Conservation (phyloP, 1,139 yeast species). For the Sporopachydermia cereana region DNA sequence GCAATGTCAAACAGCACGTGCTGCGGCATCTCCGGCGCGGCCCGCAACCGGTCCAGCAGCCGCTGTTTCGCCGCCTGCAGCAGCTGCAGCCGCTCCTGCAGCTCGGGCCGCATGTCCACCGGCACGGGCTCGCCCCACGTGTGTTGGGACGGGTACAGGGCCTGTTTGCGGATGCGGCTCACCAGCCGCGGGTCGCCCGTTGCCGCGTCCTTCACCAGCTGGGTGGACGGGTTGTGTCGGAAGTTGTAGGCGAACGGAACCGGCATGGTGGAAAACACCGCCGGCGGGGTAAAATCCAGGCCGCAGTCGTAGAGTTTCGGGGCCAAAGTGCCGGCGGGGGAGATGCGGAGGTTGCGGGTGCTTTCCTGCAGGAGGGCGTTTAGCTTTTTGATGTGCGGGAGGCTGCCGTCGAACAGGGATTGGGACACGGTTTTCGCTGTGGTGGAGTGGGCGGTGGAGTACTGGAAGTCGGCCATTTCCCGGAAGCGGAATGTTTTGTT, state of each 20-base stretch:
- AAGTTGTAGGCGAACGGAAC: conserved; percentile 69
- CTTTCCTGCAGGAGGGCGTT: not conserved
- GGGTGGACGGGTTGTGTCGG: conserved; percentile 43
- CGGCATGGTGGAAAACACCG: conserved; percentile 62
- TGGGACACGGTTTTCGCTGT: conserved; percentile 32
- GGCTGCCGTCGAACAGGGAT: conserved; percentile 31
- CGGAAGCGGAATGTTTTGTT: conserved; percentile 68
- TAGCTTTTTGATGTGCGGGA: conserved; percentile 11
- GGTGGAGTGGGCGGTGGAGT: conserved; percentile 45
- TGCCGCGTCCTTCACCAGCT: conserved; percentile 42
- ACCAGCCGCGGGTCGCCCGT: conserved; percentile 21
- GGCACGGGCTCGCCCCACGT: conserved; percentile 6
- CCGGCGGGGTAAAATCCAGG: conserved; percentile 77
- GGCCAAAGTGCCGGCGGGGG: conserved; percentile 23
- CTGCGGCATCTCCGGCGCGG: conserved; percentile 34
- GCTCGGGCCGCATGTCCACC: conserved; percentile 9
- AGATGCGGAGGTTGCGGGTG: conserved; percentile 19
- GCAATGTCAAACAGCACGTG: conserved; percentile 27
- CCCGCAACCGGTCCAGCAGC: conserved; percentile 21
- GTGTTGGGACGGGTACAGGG: conserved; percentile 6
- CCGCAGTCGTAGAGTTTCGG: conserved; percentile 23
- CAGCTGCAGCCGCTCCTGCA: conserved; percentile 12
- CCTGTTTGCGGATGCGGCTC: conserved; percentile 13
- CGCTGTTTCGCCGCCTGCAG: conserved; percentile 26
- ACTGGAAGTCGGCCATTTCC: conserved; percentile 83